These are phyloP conservation scores for Raffaelea ambrosiae DNA, from an alignment of 2,329 filamentous ascomycete genomes.

Conservation along the genomic window DNA sequence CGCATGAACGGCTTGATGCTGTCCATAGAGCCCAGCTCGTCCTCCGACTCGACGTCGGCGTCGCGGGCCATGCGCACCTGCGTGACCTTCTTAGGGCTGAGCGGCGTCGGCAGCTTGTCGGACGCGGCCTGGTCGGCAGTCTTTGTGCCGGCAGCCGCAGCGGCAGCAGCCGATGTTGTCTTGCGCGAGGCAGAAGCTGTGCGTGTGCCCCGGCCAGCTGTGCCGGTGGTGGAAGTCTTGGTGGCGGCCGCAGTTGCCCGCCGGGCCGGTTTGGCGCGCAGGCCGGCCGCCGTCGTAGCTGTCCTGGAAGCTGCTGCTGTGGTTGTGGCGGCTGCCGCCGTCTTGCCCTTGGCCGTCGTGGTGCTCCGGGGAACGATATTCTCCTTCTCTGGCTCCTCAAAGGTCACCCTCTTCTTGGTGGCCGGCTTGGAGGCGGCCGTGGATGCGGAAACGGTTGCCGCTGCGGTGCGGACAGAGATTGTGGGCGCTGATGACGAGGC, in stretches of 20 bases:
- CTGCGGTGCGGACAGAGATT: too few relatives aligned
- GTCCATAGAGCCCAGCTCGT: slow-evolving; percentile 48
- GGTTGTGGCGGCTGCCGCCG: slow-evolving; percentile 6
- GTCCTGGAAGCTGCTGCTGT: slow-evolving; percentile 5
- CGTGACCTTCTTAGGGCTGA: slow-evolving; percentile 58
- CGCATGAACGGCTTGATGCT: slow-evolving; percentile 43
- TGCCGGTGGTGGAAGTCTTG: slow-evolving; percentile 9
- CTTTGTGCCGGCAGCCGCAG: too few relatives aligned
- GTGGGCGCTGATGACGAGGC: too few relatives aligned
- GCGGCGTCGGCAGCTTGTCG: slow-evolving; percentile 30
- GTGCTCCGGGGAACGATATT: slow-evolving; percentile 38
- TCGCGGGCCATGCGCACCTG: slow-evolving; percentile 38
- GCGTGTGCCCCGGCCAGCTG: slow-evolving; percentile 15
- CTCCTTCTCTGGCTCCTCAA: slow-evolving; percentile 58
- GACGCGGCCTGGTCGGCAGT: slow-evolving; percentile 3
- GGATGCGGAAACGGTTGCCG: slow-evolving; percentile 23
- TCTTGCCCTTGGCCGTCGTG: slow-evolving; percentile 24
- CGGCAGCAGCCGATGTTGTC: background rate
- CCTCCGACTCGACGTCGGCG: slow-evolving; percentile 43
- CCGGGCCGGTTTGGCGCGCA: slow-evolving; percentile 21
- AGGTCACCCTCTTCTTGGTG: slow-evolving; percentile 52
- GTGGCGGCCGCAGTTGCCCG: slow-evolving; percentile 11
- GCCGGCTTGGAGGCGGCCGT: slow-evolving; percentile 34
- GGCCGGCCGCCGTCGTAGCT: slow-evolving; percentile 16
- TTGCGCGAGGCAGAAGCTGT: background rate